Evolutionary conservation across 2,329 filamentous ascomycete genomes (phyloP), one percentile per base, ranked within the genome.

Genomic region (Aureobasidium sp.): DNA sequence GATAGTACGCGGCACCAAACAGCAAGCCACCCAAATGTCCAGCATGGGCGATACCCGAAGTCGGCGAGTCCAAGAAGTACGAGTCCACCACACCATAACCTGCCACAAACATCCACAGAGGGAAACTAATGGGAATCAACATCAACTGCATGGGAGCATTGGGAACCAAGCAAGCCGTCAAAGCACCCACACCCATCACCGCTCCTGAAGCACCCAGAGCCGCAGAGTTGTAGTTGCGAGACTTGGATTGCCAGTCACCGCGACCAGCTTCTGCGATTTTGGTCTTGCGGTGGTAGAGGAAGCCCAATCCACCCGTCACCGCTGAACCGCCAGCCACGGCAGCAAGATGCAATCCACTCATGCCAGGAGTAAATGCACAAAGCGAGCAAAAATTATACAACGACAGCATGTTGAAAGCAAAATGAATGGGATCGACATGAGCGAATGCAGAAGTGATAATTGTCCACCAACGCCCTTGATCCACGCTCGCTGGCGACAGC

Each of bases 11-110:
- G 29, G 60, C 22, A 0, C 78, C 78, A 66, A 76, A 78, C 0
- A 68, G 68, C 22, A 72, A 58, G 0, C 78, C 78, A 5, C 78
- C 78, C 15, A 80, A 60, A 71, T 80, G 78, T 8, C 76, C 78
- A 19, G 73, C 69, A 69, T 80, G 78, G 5, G 68, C 76, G 9
- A 74, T 64, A 5, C 54, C 62, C 19, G 66, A 70, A 11, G 63
- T 67, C 5, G 64, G 49, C 39, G 66, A 64, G 57, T 74, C 70
- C 39, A 79, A 42, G 63, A 70, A 72, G 63, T 72, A 77, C 1
- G 71, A 67, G 67, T 79, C 77, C 39, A 73, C 68, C 0, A 69
- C 67, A 1, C 72, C 71, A 64, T 75, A 79, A 1, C 68, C 71
- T 0, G 64, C 59, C 3, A 73, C 71, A 22, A 75, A 35, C 0